Evolutionary conservation across 73 alveolate genomes (phyloP), one percentile per base, ranked within the genome.

Genomic region (Durusdinium trenchii): DNA sequence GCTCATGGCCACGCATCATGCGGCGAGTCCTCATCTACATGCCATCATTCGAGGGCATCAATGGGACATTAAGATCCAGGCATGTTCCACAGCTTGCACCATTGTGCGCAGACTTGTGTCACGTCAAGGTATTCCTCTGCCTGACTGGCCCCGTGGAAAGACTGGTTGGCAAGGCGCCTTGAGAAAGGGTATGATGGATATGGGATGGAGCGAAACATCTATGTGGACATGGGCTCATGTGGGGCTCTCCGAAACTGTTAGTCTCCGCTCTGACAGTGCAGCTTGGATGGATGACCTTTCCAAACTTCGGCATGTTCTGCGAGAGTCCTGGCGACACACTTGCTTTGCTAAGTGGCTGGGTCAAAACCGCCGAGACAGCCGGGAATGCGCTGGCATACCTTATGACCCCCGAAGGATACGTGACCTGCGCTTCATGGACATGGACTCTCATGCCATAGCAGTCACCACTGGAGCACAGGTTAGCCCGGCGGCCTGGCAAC

Each of bases 131-230:
- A 67, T 62, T 6, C 12, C 32, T 43, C 32, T 47, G 69, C 69
- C 67, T 28, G n/a, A 9, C 23, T 2, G 26, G n/a, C 46, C 47
- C 3, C 64, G 4, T 3, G 14, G 69, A 2, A 46, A 47, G 28
- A 43, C 90, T 20, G 90, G 90, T 7, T 79, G 90, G 90, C 62
- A 62, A 9, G 62, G 90, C 32, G 46, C 10, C 62, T 28, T 79
- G 14, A 3, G 14, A 7, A 48, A 35, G 2, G 90, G 90, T 36
- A 5, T 79, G 12, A 52, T 4, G 32, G 14, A 26, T 26, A 62
- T 79, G 9, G 90, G 90, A 3, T 79, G 90, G 90, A 5, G 1
- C 18, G 10, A 79, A 47, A 12, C 32, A 46, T 36, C 3, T 43
- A 32, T 60, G 10, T 43, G 86, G 86, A 7, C 38, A 1, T 76